Base-by-base conservation (phyloP, 2,329 filamentous ascomycete species). In the Phaeomoniella chlamydospora region DNA sequence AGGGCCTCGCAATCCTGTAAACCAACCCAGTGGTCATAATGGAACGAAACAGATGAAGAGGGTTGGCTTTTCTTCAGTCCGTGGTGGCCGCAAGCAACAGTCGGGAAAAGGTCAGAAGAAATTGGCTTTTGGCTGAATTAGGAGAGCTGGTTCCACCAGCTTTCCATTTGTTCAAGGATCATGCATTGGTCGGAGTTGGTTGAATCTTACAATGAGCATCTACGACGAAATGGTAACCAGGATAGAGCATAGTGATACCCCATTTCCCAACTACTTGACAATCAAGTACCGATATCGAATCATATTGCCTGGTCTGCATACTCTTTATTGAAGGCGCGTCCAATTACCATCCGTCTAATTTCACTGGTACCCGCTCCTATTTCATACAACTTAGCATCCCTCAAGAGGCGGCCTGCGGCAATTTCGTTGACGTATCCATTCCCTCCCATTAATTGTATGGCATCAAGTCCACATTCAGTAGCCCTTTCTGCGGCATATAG, bases 381-480 rank as follows among this genome's bases (percentile, higher is more conserved):
- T 62, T 96, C 90, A 56, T 98, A 98, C 41, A 98, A 57, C 54
- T 80, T 80, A 3, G 76, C 75, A 59, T 80, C 76, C 51, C 90
- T 63, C 47, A 96, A 59, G 45, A 96, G 69, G 44, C 88, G 68
- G 15, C 87, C 92, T 0, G 85, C 87, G 0, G 85, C 79, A 63
- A 96, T 85, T 61, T 98, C 90, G 57, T 94, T 93, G 47, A 93
- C 75, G 53, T 96, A 96, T 3, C 88, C 88, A 74, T 88, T 96
- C 0, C 88, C 90, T 13, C 90, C 90, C 51, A 98, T 72, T 40
- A 94, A 69, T 59, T 98, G 90, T 40, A 96, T 83, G 32, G 81
- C 83, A 59, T 94, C 87, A 18, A 93, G 69, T 0, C 84, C 72
- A 40, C 77, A 83, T 60, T 94, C 85, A 0, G 83, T 92, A 9